phyloP scores from a whole-genome alignment of 2,329 filamentous ascomycete species.

The Ophiostoma populinum region DNA sequence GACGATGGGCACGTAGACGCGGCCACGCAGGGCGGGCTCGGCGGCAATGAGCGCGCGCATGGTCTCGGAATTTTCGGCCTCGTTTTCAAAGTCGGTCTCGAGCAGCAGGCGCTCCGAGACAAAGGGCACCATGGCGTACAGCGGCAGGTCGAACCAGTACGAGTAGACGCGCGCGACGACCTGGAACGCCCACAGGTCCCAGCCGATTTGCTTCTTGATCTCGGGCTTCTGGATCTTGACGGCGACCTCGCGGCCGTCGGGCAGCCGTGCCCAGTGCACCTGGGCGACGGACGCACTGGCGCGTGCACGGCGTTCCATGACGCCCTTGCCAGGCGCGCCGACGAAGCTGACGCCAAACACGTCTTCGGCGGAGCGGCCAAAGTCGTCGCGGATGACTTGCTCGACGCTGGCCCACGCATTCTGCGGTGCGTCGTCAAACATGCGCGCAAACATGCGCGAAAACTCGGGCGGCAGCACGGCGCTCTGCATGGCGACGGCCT shows the following conservation, averaged over 20 bases:
- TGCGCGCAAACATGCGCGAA: slow-evolving; percentile 84
- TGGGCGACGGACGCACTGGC: slow-evolving; percentile 88
- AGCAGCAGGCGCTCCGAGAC: slow-evolving; percentile 81
- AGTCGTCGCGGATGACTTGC: slow-evolving; percentile 72
- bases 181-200: slow-evolving; percentile 95
- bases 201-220: slow-evolving; percentile 76
- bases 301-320: slow-evolving; percentile 42
- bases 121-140: slow-evolving; percentile 81
- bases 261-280: slow-evolving; percentile 80
- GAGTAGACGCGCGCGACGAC: slow-evolving; percentile 71
- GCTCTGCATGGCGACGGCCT: slow-evolving; percentile 96
- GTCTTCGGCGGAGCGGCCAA: slow-evolving; percentile 68
- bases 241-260: slow-evolving; percentile 80
- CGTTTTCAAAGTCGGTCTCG: slow-evolving; percentile 88
- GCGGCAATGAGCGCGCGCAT: slow-evolving; percentile 63
- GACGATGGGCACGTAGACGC: slow-evolving; percentile 78
- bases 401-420: slow-evolving; percentile 77
- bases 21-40: slow-evolving; percentile 58
- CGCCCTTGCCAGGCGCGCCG: slow-evolving; percentile 38
- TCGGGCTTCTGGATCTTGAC: slow-evolving; percentile 95
- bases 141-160: slow-evolving; percentile 78
- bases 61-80: slow-evolving; percentile 70
- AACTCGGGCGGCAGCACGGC: slow-evolving; percentile 87
- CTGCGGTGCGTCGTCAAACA: slow-evolving; percentile 97
- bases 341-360: slow-evolving; percentile 81